phyloP scores from a whole-genome alignment of 768 basidiomycete species.

The Kwoniella newhampshirensis region DNA sequence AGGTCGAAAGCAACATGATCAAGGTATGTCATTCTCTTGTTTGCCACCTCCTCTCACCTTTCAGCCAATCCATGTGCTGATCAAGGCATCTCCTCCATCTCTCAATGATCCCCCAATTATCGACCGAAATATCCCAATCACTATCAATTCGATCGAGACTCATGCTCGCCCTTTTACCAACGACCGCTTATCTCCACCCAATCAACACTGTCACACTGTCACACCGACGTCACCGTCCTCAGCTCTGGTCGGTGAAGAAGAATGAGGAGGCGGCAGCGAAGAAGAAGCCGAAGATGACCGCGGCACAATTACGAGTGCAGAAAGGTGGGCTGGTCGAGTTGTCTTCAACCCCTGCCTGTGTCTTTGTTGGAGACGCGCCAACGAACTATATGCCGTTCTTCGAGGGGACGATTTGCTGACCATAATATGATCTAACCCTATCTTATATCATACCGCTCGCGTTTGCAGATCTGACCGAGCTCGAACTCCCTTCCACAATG shows the following conservation, averaged over 20 bases:
- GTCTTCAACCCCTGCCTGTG: too few species aligned
- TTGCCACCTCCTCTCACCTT: background rate
- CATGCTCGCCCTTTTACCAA: too few species aligned
- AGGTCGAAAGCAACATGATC: constrained; percentile 35
- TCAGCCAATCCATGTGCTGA: too few species aligned
- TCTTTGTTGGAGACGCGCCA: too few species aligned
- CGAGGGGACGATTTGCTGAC: background rate
- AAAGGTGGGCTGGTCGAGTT: constrained; percentile 91
- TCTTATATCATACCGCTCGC: too few species aligned
- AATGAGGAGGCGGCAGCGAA: constrained; percentile 94
- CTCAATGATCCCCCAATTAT: too few species aligned
- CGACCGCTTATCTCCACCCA: background rate
- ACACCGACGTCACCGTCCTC: background rate
- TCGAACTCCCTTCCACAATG: constrained; percentile 95
- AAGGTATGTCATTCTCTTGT: constrained; percentile 30
- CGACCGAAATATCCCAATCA: too few species aligned
- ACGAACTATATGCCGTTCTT: background rate
- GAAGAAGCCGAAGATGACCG: constrained; percentile 97
- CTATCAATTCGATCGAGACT: too few species aligned
- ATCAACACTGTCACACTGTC: constrained; percentile 1
- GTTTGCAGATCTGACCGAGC: constrained; percentile 81
- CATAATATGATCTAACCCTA: background rate
- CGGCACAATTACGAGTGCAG: constrained; percentile 98
- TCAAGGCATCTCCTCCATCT: too few species aligned
- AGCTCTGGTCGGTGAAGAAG: constrained; percentile 99